Evolutionary conservation across 306 rosid species (phyloP).

Genomic region (Alnus glutinosa): DNA sequence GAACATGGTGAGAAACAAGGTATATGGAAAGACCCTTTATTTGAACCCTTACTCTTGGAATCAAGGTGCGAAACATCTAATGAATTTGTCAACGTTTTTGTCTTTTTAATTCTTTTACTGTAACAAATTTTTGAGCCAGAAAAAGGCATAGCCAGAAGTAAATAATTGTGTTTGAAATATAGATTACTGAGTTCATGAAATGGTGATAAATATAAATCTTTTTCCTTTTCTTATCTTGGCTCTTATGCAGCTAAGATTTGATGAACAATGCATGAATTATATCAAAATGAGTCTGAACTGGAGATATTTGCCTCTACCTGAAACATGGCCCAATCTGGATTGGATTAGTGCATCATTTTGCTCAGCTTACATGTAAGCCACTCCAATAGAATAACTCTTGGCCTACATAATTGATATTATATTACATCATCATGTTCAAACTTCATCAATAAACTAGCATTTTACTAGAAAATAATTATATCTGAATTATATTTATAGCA

Average conservation of each 20-base stretch:
- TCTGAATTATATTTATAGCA: background rate
- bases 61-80: constrained; percentile 45
- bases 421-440: background rate
- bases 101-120: background rate
- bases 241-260: constrained; percentile 3
- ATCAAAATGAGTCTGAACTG: background rate
- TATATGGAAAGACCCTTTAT: constrained; percentile 65
- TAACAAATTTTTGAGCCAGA: background rate
- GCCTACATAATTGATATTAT: background rate
- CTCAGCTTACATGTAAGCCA: background rate
- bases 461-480: background rate
- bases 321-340: background rate
- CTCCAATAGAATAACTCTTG: background rate
- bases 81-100: background rate
- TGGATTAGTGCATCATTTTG: background rate
- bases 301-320: background rate
- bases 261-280: background rate
- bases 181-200: background rate
- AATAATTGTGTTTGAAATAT: background rate
- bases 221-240: background rate
- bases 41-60: constrained; percentile 89
- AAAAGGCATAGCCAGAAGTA: background rate
- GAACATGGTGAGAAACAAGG: background rate
- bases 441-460: background rate
- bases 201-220: background rate